A percentile compares a stretch with the other conserved stretches of the same genome.
Evolutionary conservation across 306 rosid species (phyloP).

Genomic region (Glycine tomentella): DNA sequence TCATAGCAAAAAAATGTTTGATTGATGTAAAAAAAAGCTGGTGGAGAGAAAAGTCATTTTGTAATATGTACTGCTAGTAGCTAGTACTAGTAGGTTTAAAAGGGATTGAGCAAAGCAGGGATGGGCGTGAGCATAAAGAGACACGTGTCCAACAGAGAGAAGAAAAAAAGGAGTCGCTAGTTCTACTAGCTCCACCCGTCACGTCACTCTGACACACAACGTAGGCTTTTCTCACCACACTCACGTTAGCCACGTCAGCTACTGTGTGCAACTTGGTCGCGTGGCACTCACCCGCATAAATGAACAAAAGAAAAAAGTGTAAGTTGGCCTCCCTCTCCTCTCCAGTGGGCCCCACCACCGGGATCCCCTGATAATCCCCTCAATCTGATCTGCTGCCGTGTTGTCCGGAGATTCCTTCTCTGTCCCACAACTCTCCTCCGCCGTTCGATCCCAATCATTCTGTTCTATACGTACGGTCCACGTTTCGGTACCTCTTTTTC

Average conservation of each 20-base stretch:
- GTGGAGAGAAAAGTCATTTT: too few species aligned
- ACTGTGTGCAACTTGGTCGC: slow-evolving; percentile 41
- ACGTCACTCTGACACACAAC: slow-evolving; percentile 41
- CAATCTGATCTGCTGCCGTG: slow-evolving; percentile 14
- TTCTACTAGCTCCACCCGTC: not conserved
- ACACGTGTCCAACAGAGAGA: slow-evolving; percentile 18
- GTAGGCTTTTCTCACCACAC: slow-evolving; percentile 33
- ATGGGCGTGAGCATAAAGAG: not conserved
- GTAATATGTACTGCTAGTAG: too few species aligned
- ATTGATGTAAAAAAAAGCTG: too few species aligned
- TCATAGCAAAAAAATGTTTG: too few species aligned
- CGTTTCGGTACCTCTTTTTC: not conserved
- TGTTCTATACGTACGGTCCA: not conserved
- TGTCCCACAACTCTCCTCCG: not conserved
- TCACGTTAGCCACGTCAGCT: slow-evolving; percentile 43
- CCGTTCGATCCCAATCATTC: slow-evolving; percentile 42
- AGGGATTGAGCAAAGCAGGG: not conserved
- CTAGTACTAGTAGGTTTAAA: too few species aligned
- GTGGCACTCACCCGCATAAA: slow-evolving; percentile 44
- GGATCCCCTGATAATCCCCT: slow-evolving; percentile 36
- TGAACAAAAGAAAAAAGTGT: too few species aligned
- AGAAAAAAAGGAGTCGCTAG: too few species aligned
- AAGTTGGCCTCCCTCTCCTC: too few species aligned
- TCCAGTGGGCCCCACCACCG: slow-evolving; percentile 27
- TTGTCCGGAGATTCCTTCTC: slow-evolving; percentile 52